Conservation (phyloP, 371 early-diverging fungal genomes). For the Mucor sp. region DNA sequence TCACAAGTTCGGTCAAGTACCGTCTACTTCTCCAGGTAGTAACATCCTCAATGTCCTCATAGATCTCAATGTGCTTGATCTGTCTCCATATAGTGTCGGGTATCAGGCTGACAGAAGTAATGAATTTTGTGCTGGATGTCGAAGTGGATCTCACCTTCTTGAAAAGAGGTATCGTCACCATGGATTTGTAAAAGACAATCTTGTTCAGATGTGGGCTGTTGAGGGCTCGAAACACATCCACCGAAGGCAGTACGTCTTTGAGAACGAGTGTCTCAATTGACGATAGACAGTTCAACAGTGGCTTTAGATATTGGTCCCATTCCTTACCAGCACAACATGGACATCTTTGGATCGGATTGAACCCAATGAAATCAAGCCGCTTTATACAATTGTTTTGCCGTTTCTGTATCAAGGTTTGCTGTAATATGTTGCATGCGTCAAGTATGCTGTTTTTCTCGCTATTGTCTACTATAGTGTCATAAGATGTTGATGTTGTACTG, state of each 20-base stretch:
- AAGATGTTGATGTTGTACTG: not conserved
- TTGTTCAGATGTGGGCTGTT: not conserved
- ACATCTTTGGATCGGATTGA: conserved; percentile 27
- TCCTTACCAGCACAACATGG: conserved; percentile 31
- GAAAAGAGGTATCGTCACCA: conserved; percentile 9
- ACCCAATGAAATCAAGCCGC: conserved; percentile 16
- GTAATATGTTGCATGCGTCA: not conserved
- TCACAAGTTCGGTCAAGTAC: conserved; percentile 15
- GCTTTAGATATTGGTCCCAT: conserved; percentile 25
- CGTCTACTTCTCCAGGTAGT: conserved; percentile 2
- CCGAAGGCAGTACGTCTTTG: conserved; percentile 25
- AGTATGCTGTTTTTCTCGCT: not conserved
- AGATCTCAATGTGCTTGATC: conserved; percentile 14
- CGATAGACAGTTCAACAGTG: conserved; percentile 4
- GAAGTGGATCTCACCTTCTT: not conserved
- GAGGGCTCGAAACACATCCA: conserved; percentile 10
- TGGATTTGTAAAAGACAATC: conserved; percentile 11
- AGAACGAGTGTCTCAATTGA: conserved; percentile 16
- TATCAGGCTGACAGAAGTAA: conserved; percentile 9
- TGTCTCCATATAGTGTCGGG: conserved; percentile 15
- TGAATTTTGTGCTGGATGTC: not conserved
- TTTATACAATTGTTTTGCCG: conserved; percentile 6
- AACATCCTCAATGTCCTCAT: conserved; percentile 24
- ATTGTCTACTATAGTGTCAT: not conserved
- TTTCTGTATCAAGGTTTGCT: not conserved